Evolutionary conservation across 139 green algal genomes (phyloP).

Genomic region (Chlorella sp.): DNA sequence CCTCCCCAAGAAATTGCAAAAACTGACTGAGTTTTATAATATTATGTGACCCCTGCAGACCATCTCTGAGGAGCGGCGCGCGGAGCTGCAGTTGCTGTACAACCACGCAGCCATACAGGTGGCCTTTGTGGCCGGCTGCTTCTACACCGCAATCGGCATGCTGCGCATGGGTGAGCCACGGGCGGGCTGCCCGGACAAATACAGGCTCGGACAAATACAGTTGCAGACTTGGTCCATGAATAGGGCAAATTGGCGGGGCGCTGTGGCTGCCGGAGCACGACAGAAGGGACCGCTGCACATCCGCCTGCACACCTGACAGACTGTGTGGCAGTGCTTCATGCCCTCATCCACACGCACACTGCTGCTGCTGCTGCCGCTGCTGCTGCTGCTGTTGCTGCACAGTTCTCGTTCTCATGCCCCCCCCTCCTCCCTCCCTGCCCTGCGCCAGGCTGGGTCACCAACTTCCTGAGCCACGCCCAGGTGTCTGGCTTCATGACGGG

Average conservation of each 20-base stretch:
- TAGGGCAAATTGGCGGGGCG: too few relatives aligned
- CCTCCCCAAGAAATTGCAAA: too few relatives aligned
- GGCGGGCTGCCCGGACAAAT: neutral
- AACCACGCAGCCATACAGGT: constrained; percentile 45
- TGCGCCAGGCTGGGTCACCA: constrained; percentile 71
- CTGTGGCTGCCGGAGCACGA: too few relatives aligned
- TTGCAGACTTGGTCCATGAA: too few relatives aligned
- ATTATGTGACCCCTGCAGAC: neutral
- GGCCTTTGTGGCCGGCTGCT: constrained; percentile 74
- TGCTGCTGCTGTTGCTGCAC: neutral
- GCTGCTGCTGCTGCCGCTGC: neutral
- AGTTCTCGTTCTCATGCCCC: neutral
- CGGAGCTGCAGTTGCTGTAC: constrained; percentile 19
- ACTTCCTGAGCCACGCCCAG: constrained; percentile 87
- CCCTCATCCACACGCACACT: neutral
- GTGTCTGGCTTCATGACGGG: constrained; percentile 90
- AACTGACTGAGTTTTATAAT: too few relatives aligned
- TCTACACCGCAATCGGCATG: constrained; percentile 82
- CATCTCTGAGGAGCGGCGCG: neutral
- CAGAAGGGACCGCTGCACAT: too few relatives aligned
- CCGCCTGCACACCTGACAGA: neutral
- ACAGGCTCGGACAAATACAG: too few relatives aligned
- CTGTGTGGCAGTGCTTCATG: neutral
- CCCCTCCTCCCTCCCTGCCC: constrained; percentile 17
- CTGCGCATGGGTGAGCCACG: constrained; percentile 64